These are phyloP conservation scores for Cryphonectria naterciae DNA, from an alignment of 2,329 filamentous ascomycete species.

Conservation along the genomic window DNA sequence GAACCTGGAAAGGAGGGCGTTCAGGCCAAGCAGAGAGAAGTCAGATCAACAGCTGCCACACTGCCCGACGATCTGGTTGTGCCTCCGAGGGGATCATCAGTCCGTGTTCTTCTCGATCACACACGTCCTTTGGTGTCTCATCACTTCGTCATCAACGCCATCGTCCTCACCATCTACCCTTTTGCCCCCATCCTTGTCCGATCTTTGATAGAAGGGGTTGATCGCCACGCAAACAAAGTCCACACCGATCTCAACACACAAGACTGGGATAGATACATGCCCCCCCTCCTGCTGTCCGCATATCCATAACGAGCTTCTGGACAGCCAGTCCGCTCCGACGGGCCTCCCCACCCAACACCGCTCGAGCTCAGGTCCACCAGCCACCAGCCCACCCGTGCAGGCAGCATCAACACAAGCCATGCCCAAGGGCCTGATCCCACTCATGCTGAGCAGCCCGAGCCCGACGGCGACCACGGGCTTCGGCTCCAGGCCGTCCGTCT, in stretches of 20 bases:
- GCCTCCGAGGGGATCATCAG: neutral
- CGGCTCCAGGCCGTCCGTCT: conserved; percentile 40
- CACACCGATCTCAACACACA: neutral
- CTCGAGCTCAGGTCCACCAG: neutral
- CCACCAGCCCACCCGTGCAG: neutral
- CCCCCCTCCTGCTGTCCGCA: neutral
- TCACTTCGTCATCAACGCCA: neutral
- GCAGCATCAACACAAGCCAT: conserved; percentile 16
- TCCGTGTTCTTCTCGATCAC: neutral
- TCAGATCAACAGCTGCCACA: neutral
- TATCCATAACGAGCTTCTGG: neutral
- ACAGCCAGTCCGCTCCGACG: neutral
- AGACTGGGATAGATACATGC: neutral
- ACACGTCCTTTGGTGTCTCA: neutral
- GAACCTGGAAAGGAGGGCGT: neutral
- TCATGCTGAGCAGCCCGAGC: conserved; percentile 26
- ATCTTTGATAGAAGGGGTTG: neutral
- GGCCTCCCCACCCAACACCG: neutral
- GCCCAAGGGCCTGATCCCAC: conserved; percentile 28
- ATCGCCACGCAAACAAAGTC: neutral
- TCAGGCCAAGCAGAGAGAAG: too few species aligned
- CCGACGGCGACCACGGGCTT: conserved; percentile 33
- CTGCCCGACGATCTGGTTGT: neutral
- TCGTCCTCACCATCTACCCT: neutral
- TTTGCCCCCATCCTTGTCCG: neutral